Evolutionary conservation across 176 grass and related monocot species (phyloP).

Genomic region (Carex myosuroides): DNA sequence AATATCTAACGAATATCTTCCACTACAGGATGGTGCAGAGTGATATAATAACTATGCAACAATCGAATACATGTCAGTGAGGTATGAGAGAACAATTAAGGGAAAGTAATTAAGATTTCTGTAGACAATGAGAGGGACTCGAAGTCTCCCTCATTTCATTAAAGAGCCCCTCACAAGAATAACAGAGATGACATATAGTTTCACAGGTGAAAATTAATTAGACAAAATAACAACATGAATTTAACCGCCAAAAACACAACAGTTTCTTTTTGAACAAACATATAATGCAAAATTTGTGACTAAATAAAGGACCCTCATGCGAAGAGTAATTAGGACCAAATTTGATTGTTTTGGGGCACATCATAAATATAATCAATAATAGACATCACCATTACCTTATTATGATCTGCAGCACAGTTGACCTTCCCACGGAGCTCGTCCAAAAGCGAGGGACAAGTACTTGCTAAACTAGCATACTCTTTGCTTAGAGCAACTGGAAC

Average conservation of each 20-base stretch:
- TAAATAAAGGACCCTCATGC: background rate
- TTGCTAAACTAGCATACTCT: constrained; percentile 9
- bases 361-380: background rate
- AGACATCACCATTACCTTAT: background rate
- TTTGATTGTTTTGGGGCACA: background rate
- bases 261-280: background rate
- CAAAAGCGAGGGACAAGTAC: constrained; percentile 10
- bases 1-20: background rate
- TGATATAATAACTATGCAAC: background rate
- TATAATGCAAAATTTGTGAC: background rate
- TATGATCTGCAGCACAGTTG: background rate
- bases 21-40: background rate
- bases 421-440: constrained; percentile 17
- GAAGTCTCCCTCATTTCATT: background rate
- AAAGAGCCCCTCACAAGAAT: background rate
- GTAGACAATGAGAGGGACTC: background rate
- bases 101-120: background rate
- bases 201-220: background rate
- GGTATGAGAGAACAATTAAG: background rate
- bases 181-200: background rate
- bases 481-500: constrained; percentile 5
- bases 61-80: background rate
- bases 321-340: background rate
- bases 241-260: background rate
- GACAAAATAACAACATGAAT: background rate